These are phyloP conservation scores for Tolypocladium tropicale DNA, from an alignment of 2,329 filamentous ascomycete species.

Conservation along the genomic window DNA sequence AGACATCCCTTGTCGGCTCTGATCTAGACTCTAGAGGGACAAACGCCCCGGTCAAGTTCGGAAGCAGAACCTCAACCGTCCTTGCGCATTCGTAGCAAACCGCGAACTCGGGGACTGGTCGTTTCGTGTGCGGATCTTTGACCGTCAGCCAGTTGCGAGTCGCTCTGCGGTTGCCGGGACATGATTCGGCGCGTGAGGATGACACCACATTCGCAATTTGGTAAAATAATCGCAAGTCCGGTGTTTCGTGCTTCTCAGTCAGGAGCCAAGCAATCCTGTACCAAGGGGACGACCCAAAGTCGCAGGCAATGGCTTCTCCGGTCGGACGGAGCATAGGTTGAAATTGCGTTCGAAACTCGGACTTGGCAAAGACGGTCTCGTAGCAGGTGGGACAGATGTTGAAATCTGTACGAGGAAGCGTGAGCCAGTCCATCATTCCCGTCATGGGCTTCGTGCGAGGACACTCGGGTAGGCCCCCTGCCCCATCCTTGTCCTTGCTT, in stretches of 20 bases:
- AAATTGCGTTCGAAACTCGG: constrained; percentile 59
- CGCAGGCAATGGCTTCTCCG: constrained; percentile 55
- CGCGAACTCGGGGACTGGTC: constrained; percentile 58
- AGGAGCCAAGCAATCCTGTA: constrained; percentile 76
- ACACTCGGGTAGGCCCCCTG: constrained; percentile 51
- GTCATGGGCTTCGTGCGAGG: constrained; percentile 52
- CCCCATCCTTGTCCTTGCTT: constrained; percentile 10
- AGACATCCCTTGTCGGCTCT: constrained; percentile 43
- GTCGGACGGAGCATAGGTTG: constrained; percentile 43
- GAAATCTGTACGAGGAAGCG: constrained; percentile 60
- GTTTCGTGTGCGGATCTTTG: constrained; percentile 53
- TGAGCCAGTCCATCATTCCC: constrained; percentile 71
- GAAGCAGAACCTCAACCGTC: constrained; percentile 63
- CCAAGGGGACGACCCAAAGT: constrained; percentile 71
- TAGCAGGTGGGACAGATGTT: constrained; percentile 80
- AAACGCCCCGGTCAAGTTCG: constrained; percentile 60
- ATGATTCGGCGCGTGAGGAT: constrained; percentile 43
- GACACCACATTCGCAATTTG: constrained; percentile 50
- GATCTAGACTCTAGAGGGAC: constrained; percentile 36
- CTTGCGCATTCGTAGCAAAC: constrained; percentile 67
- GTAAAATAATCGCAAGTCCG: constrained; percentile 59
- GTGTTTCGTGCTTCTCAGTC: constrained; percentile 57
- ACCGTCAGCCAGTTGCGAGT: constrained; percentile 67
- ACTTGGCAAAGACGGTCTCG: constrained; percentile 54
- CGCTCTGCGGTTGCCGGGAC: constrained; percentile 42